Conservation (phyloP, 805 yeast genomes). For the Cyberlindnera amylophila region DNA sequence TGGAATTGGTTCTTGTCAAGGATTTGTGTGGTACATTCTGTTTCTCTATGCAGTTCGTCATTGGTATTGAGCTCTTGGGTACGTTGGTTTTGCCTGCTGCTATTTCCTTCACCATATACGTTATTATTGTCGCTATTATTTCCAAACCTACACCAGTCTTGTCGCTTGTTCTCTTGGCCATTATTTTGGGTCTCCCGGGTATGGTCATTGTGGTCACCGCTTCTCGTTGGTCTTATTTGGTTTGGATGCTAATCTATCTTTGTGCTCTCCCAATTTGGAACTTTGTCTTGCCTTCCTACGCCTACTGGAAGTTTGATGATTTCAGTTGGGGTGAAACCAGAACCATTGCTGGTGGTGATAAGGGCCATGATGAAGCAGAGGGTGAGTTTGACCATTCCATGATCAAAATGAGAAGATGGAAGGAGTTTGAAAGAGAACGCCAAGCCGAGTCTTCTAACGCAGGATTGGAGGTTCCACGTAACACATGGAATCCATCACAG, state of each 20-base stretch:
- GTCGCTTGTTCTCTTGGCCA: slow-evolving; percentile 69
- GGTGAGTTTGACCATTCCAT: slow-evolving; percentile 91
- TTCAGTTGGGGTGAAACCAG: slow-evolving; percentile 97
- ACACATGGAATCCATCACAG: slow-evolving; percentile 28
- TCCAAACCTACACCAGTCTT: slow-evolving; percentile 72
- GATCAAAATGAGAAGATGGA: slow-evolving; percentile 91
- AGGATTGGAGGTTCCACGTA: slow-evolving; percentile 23
- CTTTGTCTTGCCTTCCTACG: slow-evolving; percentile 78
- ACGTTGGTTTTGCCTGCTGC: slow-evolving; percentile 89
- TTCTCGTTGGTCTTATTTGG: slow-evolving; percentile 62
- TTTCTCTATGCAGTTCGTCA: slow-evolving; percentile 91
- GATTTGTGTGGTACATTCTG: slow-evolving; percentile 94
- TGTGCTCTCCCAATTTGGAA: slow-evolving; percentile 92
- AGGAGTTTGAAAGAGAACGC: slow-evolving; percentile 78
- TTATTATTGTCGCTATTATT: slow-evolving; percentile 65
- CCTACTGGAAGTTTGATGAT: slow-evolving; percentile 94
- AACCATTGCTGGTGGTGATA: slow-evolving; percentile 66
- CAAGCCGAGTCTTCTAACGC: slow-evolving; percentile 11
- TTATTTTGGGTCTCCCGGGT: slow-evolving; percentile 86
- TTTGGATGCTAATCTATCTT: slow-evolving; percentile 78
- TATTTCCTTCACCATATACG: slow-evolving; percentile 75
- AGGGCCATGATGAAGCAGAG: slow-evolving; percentile 61
- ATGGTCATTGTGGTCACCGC: slow-evolving; percentile 76
- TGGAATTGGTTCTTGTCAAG: slow-evolving; percentile 79
- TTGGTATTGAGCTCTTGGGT: slow-evolving; percentile 79